Base-by-base conservation (phyloP, 169 alveolate species). In the Plasmodium adleri region DNA sequence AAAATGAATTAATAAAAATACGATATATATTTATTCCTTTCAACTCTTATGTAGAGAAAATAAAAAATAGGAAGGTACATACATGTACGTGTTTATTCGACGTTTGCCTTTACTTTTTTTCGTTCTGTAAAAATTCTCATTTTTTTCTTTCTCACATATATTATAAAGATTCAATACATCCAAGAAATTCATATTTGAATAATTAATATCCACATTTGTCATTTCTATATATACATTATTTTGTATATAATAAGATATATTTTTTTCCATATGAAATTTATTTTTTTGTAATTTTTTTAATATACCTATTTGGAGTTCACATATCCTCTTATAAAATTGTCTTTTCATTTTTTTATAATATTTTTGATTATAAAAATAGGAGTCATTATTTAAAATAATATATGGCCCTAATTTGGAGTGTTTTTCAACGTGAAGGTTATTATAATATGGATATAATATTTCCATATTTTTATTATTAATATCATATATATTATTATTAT, bases 281-380 rank as follows among this genome's bases (percentile, higher is more conserved):
- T 54, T 45, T 80, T 80, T 80, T 80, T 80, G 90, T 72, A 80
- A 80, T 60, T 80, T 80, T 49, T 54, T 80, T 50, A 80, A 56
- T 67, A 80, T 80, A 32, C 58, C 52, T 32, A 80, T 56, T 80
- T 80, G 90, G 70, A 80, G 52, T 12, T 63, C 56, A 24, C 85
- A 67, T 45, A 80, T 80, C 70, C 56, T 67, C 15, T 80, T 80
- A 80, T 67, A 80, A 80, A 80, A 80, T 56, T 43, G 43, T 20
- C 70, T 80, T 80, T 80, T 67, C 52, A 80, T 15, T 45, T 17
- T 66, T 56, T 80, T 62, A 60, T 17, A 80, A 26, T 67, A 60
- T 15, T 24, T 43, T 68, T 68, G 54, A 62, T 80, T 67, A 39
- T 67, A 80, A 47, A 63, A 56, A 49, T 68, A 32, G 5, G 45